phyloP scores from a whole-genome alignment of 257 asterid genomes.

The Solanum chiquidenum region DNA sequence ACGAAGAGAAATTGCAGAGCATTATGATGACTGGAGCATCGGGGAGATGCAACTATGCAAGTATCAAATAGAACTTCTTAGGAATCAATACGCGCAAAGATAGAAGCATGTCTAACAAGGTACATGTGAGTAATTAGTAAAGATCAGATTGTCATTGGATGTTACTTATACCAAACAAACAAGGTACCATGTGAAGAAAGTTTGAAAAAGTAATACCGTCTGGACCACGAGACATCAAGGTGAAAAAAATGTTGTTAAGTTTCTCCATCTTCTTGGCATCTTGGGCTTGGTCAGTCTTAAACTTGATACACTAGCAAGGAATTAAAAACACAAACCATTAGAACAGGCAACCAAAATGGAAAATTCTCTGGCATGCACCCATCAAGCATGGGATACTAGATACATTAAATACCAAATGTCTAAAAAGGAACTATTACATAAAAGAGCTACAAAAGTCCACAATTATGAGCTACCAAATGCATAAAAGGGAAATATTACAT shows the following conservation, averaged over 20 bases:
- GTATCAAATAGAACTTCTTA: background rate
- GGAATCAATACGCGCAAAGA: background rate
- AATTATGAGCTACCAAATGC: background rate
- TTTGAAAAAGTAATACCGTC: background rate
- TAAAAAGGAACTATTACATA: background rate
- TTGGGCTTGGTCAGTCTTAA: background rate
- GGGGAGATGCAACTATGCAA: background rate
- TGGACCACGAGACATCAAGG: background rate
- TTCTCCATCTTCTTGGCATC: slow-evolving; percentile 4
- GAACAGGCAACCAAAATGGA: background rate
- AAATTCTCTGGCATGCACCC: background rate
- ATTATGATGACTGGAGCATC: background rate
- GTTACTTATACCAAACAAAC: background rate
- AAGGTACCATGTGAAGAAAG: background rate
- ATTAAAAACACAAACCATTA: background rate
- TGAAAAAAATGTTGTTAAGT: background rate
- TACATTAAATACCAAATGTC: background rate
- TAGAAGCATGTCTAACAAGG: background rate
- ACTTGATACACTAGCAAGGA: background rate
- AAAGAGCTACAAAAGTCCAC: background rate
- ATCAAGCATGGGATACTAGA: background rate
- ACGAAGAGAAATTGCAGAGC: background rate
- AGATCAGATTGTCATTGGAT: background rate
- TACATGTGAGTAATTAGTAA: background rate
- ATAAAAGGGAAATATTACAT: background rate